phyloP scores from a whole-genome alignment of 1,284 basidiomycete species.

The Cryptococcus jaspeensis region DNA sequence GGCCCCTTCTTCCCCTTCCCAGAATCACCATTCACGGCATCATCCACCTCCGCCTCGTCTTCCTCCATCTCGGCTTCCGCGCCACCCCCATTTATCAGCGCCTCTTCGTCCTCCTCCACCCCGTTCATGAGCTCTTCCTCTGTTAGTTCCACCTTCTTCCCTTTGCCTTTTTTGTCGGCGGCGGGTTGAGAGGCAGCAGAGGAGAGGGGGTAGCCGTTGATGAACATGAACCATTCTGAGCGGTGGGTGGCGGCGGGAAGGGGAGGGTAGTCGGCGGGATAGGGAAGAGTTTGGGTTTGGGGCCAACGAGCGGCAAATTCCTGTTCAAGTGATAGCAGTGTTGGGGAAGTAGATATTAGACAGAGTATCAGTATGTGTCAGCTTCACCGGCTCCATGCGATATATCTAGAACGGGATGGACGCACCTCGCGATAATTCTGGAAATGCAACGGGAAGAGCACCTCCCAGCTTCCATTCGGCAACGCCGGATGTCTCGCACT shows the following conservation, averaged over 20 bases:
- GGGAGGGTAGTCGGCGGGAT: constrained; percentile 19
- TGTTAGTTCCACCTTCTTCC: constrained; percentile 10
- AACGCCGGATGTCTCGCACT: constrained; percentile 24
- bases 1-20: constrained; percentile 11
- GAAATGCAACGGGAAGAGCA: constrained; percentile 35
- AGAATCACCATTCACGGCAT: background rate
- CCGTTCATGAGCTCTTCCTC: constrained; percentile 22
- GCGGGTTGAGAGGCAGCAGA: background rate
- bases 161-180: constrained; percentile 6
- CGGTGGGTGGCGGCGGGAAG: constrained; percentile 15
- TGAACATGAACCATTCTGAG: constrained; percentile 22
- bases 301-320: constrained; percentile 16
- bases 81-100: constrained; percentile 2
- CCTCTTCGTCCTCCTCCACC: constrained; percentile 21
- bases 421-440: constrained; percentile 28
- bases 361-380: too few species aligned
- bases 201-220: constrained; percentile 17
- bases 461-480: constrained; percentile 35
- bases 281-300: constrained; percentile 9
- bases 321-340: background rate
- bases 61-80: constrained; percentile 4
- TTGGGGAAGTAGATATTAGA: background rate
- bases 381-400: background rate
- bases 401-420: background rate
- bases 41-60: constrained; percentile 12